These are phyloP conservation scores for Coniosporium tulheliwenetii DNA, from an alignment of 2,329 filamentous ascomycete genomes.

Conservation along the genomic window DNA sequence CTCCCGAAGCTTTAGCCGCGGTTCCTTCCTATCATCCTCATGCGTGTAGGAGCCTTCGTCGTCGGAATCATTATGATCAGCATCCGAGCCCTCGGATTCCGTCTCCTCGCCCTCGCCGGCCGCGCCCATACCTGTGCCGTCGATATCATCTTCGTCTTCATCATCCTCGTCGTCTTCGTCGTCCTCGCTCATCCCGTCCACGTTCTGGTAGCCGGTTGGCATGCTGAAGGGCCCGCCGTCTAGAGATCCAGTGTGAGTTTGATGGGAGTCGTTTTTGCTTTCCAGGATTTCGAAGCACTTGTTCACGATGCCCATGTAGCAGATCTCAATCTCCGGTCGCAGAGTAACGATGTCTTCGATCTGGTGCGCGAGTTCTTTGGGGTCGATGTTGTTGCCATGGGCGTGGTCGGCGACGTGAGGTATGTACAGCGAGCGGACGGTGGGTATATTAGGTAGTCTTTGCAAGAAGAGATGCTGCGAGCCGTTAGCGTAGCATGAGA, in stretches of 20 bases:
- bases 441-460: constrained; percentile 52
- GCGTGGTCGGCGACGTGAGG: constrained; percentile 50
- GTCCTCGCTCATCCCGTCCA: constrained; percentile 11
- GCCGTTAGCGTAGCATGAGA: constrained; percentile 5
- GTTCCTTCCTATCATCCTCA: constrained; percentile 21
- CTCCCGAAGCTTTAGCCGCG: constrained; percentile 51
- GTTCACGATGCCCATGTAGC: constrained; percentile 58
- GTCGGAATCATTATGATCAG: constrained; percentile 4
- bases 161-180: constrained; percentile 20
- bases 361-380: constrained; percentile 58
- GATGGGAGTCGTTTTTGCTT: constrained; percentile 28
- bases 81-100: constrained; percentile 5
- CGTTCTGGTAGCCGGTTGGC: constrained; percentile 8
- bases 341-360: constrained; percentile 65
- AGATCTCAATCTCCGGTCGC: constrained; percentile 59
- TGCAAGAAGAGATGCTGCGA: constrained; percentile 63
- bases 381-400: constrained; percentile 38
- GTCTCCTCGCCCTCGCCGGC: constrained; percentile 2
- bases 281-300: constrained; percentile 78
- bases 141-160: constrained; percentile 13
- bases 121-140: constrained; percentile 2
- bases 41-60: constrained; percentile 17
- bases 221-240: background rate
- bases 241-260: constrained; percentile 12
- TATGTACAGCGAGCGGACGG: constrained; percentile 56